Evolutionary conservation across 768 basidiomycete genomes (phyloP).

Genomic region (Trichaptum fuscoviolaceum): DNA sequence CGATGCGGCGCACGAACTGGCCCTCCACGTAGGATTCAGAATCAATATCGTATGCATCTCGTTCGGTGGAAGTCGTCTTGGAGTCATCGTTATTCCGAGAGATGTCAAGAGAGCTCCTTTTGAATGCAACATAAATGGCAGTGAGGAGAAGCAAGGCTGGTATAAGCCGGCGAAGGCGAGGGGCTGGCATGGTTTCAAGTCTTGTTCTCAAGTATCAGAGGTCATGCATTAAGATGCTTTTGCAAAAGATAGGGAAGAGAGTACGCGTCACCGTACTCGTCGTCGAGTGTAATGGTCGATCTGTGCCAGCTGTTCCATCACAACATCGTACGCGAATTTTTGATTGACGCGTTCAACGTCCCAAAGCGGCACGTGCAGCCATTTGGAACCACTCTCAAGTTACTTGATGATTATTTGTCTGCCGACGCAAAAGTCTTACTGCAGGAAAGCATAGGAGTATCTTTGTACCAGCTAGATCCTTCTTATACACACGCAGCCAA

Average conservation of each 20-base stretch:
- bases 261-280: neutral
- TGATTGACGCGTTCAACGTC: neutral
- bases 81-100: neutral
- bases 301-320: neutral
- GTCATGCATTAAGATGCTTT: neutral
- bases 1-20: constrained; percentile 44
- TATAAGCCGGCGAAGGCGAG: neutral
- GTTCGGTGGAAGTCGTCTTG: neutral
- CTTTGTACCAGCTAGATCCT: no score
- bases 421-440: no score
- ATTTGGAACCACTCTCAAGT: no score
- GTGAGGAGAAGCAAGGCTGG: neutral
- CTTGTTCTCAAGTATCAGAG: neutral
- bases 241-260: neutral
- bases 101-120: neutral
- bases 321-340: neutral
- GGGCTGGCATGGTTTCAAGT: neutral
- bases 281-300: neutral
- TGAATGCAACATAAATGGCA: neutral
- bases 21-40: neutral
- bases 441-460: no score
- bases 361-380: neutral
- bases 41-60: neutral
- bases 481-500: no score
- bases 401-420: no score